Evolutionary conservation across 2,329 filamentous ascomycete species (phyloP).

Genomic region (Fulvia fulva): DNA sequence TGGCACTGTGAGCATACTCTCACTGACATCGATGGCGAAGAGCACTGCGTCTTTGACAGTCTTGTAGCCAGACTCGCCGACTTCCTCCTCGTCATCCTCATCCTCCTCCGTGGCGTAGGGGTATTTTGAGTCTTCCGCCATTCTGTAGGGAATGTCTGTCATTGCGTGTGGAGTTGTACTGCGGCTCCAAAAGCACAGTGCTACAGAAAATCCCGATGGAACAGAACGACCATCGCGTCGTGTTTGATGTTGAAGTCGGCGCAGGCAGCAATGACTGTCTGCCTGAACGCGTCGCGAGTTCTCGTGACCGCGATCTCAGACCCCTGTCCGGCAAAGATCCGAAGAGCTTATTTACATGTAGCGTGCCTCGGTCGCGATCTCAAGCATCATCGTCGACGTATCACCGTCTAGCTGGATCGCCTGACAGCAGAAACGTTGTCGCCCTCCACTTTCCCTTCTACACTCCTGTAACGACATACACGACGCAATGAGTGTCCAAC

Average conservation of each 20-base stretch:
- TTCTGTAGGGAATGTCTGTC: conserved; percentile 9
- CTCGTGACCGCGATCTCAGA: not conserved
- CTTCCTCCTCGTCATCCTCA: conserved; percentile 65
- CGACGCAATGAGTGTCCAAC: conserved; percentile 26
- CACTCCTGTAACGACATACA: not conserved
- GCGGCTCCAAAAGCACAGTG: not conserved
- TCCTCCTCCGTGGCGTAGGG: conserved; percentile 45
- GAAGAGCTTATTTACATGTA: not conserved
- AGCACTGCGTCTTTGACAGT: conserved; percentile 95
- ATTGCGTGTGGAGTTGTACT: not conserved
- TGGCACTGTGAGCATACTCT: conserved; percentile 74
- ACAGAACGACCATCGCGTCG: not conserved
- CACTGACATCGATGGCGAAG: conserved; percentile 87
- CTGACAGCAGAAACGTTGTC: not conserved
- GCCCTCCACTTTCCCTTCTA: not conserved
- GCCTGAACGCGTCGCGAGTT: not conserved
- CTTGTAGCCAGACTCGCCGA: conserved; percentile 75
- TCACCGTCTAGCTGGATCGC: not conserved
- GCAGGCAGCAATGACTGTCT: not conserved
- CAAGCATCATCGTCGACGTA: not conserved
- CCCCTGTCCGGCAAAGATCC: not conserved
- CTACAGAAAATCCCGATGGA: not conserved
- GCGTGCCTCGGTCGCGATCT: not conserved
- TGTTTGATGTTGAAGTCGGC: not conserved
- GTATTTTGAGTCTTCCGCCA: conserved; percentile 26